A percentile compares a stretch with the other conserved stretches of the same genome.
Conservation (phyloP, 768 basidiomycete species). For the Sarcodon sp. region DNA sequence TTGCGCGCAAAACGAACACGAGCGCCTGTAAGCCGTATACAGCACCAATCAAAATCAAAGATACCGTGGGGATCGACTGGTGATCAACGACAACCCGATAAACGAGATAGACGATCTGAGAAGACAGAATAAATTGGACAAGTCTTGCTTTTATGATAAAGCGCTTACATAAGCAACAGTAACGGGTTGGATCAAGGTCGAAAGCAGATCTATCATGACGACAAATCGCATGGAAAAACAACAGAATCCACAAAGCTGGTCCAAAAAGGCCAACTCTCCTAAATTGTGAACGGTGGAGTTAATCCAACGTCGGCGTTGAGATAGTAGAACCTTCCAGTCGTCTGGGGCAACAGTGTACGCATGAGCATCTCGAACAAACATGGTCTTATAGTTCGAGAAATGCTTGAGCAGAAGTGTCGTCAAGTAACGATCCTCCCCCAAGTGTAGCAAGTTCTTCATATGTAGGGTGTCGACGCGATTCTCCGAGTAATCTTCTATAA, state of each 20-base stretch:
- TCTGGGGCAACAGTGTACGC: slow-evolving; percentile 94
- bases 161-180: slow-evolving; percentile 77
- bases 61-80: slow-evolving; percentile 62
- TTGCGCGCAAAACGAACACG: slow-evolving; percentile 83
- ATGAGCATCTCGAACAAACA: slow-evolving; percentile 89
- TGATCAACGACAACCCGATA: slow-evolving; percentile 60
- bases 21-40: slow-evolving; percentile 91
- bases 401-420: slow-evolving; percentile 94
- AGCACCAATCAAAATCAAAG: slow-evolving; percentile 86
- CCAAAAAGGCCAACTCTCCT: slow-evolving; percentile 83
- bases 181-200: slow-evolving; percentile 75
- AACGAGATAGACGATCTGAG: slow-evolving; percentile 77
- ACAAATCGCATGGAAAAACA: slow-evolving; percentile 99
- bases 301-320: slow-evolving; percentile 98
- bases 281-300: slow-evolving; percentile 98
- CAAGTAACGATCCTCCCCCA: slow-evolving; percentile 98
- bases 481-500: slow-evolving; percentile 89
- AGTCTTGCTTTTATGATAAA: neutral
- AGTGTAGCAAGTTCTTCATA: slow-evolving; percentile 96
- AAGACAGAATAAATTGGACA: slow-evolving; percentile 7
- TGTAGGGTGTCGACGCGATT: slow-evolving; percentile 95
- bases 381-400: slow-evolving; percentile 90
- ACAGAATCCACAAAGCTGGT: slow-evolving; percentile 91
- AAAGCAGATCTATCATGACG: slow-evolving; percentile 92
- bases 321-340: slow-evolving; percentile 87